phyloP scores from a whole-genome alignment of 306 rosid genomes.

The Pterocarpus macrocarpus region DNA sequence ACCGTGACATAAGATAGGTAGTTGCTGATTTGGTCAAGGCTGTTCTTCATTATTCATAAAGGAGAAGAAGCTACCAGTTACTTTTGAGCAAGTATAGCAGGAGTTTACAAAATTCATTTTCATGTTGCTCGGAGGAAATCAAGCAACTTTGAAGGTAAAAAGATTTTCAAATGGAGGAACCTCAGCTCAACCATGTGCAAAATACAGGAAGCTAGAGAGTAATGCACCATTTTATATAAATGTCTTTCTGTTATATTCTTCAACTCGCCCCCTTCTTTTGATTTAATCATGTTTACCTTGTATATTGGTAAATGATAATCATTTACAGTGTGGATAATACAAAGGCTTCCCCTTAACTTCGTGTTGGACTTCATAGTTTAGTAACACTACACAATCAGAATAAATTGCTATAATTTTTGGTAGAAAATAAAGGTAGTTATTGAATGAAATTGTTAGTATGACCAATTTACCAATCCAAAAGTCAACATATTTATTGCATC shows the following conservation, averaged over 20 bases:
- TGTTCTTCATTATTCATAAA: neutral
- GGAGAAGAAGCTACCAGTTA: conserved; percentile 23
- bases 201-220: conserved; percentile 36
- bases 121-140: conserved; percentile 47
- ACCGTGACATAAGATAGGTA: conserved; percentile 44
- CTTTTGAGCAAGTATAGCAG: conserved; percentile 34
- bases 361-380: neutral
- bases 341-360: conserved; percentile 15
- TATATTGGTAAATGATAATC: conserved; percentile 49
- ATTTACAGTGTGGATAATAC: conserved; percentile 55
- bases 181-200: conserved; percentile 36
- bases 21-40: conserved; percentile 25
- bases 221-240: conserved; percentile 34
- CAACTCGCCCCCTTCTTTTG: neutral
- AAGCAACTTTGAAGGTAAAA: conserved; percentile 46
- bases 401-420: no score
- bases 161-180: conserved; percentile 40
- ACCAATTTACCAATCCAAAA: no score
- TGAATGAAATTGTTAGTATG: no score
- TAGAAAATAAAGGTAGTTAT: no score
- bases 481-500: no score
- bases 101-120: conserved; percentile 45
- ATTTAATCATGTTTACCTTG: conserved; percentile 39
- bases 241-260: conserved; percentile 36
- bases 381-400: no score